phyloP scores from a whole-genome alignment of 2,329 filamentous ascomycete genomes.

The Aspergillus sp. region DNA sequence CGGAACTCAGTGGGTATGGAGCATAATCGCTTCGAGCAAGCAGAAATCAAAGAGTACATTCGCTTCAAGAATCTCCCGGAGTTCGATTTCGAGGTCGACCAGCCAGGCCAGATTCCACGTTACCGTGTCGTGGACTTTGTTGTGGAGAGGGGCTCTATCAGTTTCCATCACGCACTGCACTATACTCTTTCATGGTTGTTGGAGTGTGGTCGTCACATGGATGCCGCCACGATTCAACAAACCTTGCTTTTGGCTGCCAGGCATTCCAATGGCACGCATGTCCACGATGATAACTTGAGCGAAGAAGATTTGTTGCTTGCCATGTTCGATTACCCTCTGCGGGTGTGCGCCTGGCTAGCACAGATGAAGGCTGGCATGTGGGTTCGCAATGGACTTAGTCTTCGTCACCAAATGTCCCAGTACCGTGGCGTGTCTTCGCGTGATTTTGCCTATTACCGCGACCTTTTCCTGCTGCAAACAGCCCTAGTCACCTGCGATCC shows the following conservation, averaged over 20 bases:
- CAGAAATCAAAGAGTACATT: constrained; percentile 83
- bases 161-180: constrained; percentile 95
- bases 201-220: constrained; percentile 78
- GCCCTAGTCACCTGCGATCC: constrained; percentile 84
- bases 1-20: constrained; percentile 88
- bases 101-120: constrained; percentile 43
- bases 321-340: constrained; percentile 86
- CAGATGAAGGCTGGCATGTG: constrained; percentile 99
- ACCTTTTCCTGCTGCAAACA: constrained; percentile 90
- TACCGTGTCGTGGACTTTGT: constrained; percentile 80
- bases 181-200: constrained; percentile 96
- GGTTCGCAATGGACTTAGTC: constrained; percentile 94
- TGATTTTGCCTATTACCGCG: constrained; percentile 90
- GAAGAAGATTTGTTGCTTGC: constrained; percentile 80
- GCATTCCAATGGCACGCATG: constrained; percentile 46
- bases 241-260: constrained; percentile 70
- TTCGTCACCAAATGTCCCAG: constrained; percentile 90
- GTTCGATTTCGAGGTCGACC: constrained; percentile 71
- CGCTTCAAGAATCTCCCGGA: constrained; percentile 74
- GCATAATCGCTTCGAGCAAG: constrained; percentile 75
- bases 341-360: constrained; percentile 92
- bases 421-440: constrained; percentile 86
- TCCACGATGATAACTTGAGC: constrained; percentile 56
- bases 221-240: constrained; percentile 62
- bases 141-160: constrained; percentile 86